Base-by-base conservation (phyloP, 441 rosid species). In the Daphne laureola region DNA sequence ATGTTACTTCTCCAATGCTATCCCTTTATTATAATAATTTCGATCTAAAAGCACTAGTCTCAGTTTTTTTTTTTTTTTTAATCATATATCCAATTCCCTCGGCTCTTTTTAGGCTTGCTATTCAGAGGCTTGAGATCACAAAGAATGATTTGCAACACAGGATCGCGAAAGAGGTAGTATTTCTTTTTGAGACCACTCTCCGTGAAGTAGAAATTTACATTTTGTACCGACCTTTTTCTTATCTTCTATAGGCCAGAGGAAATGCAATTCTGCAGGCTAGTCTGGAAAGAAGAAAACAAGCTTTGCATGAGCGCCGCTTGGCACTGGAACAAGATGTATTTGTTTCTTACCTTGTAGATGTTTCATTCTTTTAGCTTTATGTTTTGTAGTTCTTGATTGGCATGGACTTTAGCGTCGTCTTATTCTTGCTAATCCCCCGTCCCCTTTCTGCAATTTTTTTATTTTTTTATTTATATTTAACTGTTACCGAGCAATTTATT, bases 241-340 rank as follows among this genome's bases (percentile, higher is more conserved):
- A 44, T 74, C 48, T 62, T 43, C 67, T 64, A 62, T 63, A 93
- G 99, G 93, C 99, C 54, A 78, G 97, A 76, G 99, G 96, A 64
- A 93, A 90, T 74, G 96, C 99, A 59, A 82, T 90, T 76, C 74
- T 93, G 55, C 99, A 93, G 73, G 97, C 95, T 72, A 93, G 97
- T 78, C 70, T 93, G 71, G 97, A 93, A 79, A 79, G 96, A 76
- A 85, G 99, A 78, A 93, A 93, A 73, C 95, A 90, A 76, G 97
- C 99, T 52, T 68, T 93, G 72, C 97, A 93, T 59, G 97, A 90
- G 67, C 87, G 97, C 59, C 99, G 95, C 53, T 64, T 93, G 78
- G 96, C 97, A 43, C 97, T 93, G 67, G 96, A 87, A 72, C 99
- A 90, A 87, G 97, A 87, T 82, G 99, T 90, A 87, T 50, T 52